Conservation (phyloP, 2,329 filamentous ascomycete genomes). For the Nannizziopsis arthrosporioides region DNA sequence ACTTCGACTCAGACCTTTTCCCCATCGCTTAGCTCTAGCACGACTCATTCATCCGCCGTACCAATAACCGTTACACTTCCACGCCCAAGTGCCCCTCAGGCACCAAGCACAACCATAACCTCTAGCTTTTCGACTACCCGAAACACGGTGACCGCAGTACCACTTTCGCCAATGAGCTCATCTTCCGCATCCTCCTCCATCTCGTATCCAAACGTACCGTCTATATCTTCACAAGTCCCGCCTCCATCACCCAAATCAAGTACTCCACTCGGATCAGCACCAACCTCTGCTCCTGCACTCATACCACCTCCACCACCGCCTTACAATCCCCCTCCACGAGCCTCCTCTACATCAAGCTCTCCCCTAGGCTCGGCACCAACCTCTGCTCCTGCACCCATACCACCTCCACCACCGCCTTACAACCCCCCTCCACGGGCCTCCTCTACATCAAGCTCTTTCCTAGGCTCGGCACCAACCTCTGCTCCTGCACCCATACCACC, state of each 20-base stretch:
- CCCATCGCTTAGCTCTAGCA: background rate
- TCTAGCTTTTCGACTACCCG: background rate
- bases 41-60: background rate
- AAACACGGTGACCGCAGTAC: background rate
- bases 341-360: background rate
- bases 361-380: too few species aligned
- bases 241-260: background rate
- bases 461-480: too few species aligned
- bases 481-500: too few species aligned
- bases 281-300: too few species aligned
- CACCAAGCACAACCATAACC: background rate
- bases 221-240: background rate
- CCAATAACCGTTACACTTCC: constrained; percentile 4
- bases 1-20: background rate
- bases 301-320: too few species aligned
- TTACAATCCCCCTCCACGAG: too few species aligned
- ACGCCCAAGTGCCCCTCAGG: background rate
- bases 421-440: background rate
- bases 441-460: too few species aligned
- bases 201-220: background rate
- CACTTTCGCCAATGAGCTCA: background rate
- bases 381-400: background rate
- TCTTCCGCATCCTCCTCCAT: background rate
- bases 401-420: background rate
- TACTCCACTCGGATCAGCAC: background rate